Conservation (phyloP, 345 rosid species). For the Acer campestre region DNA sequence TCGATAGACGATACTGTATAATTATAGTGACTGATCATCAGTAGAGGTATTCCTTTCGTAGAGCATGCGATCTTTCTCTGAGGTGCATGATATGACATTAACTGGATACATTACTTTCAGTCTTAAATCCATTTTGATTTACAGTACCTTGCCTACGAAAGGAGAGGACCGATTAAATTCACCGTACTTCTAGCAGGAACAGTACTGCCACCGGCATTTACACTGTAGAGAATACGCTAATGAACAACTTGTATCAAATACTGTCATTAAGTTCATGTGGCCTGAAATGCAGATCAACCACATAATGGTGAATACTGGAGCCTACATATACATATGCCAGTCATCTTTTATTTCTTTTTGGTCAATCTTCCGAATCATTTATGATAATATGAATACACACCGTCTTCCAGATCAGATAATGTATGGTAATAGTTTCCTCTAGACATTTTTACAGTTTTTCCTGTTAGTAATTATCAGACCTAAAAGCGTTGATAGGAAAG, state of each 20-base stretch:
- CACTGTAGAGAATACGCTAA: background rate
- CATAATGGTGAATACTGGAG: background rate
- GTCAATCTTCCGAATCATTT: background rate
- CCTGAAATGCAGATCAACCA: background rate
- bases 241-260: background rate
- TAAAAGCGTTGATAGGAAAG: no score
- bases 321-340: background rate
- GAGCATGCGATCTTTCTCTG: background rate
- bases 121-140: background rate
- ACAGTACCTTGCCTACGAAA: background rate
- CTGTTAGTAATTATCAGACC: no score
- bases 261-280: background rate
- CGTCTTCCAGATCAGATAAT: background rate
- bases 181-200: background rate
- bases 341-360: background rate
- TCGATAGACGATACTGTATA: background rate
- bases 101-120: background rate
- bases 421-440: background rate
- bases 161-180: background rate
- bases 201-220: background rate
- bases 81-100: background rate
- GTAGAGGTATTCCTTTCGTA: background rate
- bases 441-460: no score
- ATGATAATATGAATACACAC: background rate
- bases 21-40: background rate